phyloP scores from a whole-genome alignment of 805 yeast genomes.

The Saccharomycopsis schoenii region DNA sequence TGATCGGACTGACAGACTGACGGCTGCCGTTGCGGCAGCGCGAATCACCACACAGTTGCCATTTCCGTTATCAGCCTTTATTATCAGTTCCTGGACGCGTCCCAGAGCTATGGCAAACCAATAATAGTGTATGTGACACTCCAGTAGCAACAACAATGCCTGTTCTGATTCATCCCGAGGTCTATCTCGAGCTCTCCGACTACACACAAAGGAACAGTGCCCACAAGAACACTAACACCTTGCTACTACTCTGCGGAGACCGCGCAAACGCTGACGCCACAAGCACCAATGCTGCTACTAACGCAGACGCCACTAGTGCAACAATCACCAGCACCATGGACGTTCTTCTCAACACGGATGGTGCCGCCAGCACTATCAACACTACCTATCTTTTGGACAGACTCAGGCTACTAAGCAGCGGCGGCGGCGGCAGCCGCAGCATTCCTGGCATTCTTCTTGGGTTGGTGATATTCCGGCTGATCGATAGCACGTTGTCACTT shows the following conservation, averaged over 20 bases:
- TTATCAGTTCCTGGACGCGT: background rate
- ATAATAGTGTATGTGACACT: too few relatives aligned
- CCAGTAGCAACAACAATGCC: background rate
- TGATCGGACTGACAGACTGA: too few relatives aligned
- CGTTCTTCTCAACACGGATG: background rate
- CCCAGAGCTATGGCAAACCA: too few relatives aligned
- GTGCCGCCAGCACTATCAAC: background rate
- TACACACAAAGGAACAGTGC: background rate
- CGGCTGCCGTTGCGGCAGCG: too few relatives aligned
- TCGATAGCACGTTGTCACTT: background rate
- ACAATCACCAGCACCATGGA: background rate
- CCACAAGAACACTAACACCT: background rate
- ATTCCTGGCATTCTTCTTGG: background rate
- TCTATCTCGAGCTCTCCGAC: background rate
- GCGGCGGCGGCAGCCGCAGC: background rate
- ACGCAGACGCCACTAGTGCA: too few relatives aligned
- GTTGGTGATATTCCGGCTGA: background rate
- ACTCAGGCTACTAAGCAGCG: background rate
- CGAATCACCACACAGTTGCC: too few relatives aligned
- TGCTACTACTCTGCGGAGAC: background rate
- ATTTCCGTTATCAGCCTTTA: too few relatives aligned
- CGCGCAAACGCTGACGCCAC: too few relatives aligned
- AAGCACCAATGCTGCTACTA: too few relatives aligned
- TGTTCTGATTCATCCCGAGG: background rate
- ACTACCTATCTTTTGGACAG: background rate